Evolutionary conservation across 257 asterid genomes (phyloP), one percentile per base, ranked within the genome.

Genomic region (Lantana camara): DNA sequence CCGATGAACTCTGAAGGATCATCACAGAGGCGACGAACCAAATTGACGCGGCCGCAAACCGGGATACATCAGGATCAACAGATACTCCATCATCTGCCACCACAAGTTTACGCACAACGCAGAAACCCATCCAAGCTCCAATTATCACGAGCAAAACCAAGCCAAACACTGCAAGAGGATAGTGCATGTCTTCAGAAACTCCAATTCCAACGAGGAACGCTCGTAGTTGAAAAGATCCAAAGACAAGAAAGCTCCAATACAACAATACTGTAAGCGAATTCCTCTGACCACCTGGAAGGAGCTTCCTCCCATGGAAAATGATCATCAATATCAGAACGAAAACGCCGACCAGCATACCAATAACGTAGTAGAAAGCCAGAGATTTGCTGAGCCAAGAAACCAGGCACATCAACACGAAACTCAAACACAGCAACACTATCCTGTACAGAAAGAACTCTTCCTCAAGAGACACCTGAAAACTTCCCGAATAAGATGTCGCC

Each of bases 301-400:
- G 90, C 82, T 78, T 90, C 99, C 87, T 93, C 60, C 99, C 99
- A 97, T 93, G 99, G 86, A 87, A 93, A 44, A 93, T 95, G 72
- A 93, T 80, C 77, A 90, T 83, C 69, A 93, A 68, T 66, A 87
- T 64, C 78, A 93, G 94, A 49, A 90, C 95, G 70, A 90, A 46
- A 69, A 82, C 67, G 34, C 99, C 99, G 5, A 82, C 55, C 37
- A 76, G 62, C 99, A 93, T 93, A 14, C 95, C 95, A 79, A 94
- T 74, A 57, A 95, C 40, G 62, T 93, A 93, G 79, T 87, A 93
- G 75, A 90, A 84, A 47, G 81, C 83, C 63, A 93, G 64, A 64
- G 96, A 90, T 73, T 84, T 75, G 83, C 97, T 90, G 60, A 88
- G 88, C 82, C 66, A 75, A 64, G 91, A 73, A 62, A 96, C 95